These are phyloP conservation scores for Suhomyces xylopsoci DNA, from an alignment of 805 yeast genomes.

Conservation along the genomic window DNA sequence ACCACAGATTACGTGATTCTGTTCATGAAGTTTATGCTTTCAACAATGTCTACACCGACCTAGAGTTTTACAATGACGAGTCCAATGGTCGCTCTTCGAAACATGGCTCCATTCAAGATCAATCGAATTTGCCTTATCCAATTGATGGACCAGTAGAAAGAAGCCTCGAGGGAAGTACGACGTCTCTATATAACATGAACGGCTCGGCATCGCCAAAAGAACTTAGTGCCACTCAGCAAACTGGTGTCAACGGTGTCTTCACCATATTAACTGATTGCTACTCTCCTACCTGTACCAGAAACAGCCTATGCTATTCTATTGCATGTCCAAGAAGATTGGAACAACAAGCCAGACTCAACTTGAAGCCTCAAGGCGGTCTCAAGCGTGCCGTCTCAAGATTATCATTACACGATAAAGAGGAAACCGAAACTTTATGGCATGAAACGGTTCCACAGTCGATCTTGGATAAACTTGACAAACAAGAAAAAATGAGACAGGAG, in stretches of 20 bases:
- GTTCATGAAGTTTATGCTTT: conserved; percentile 85
- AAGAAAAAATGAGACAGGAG: conserved; percentile 90
- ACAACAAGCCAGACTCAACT: conserved; percentile 88
- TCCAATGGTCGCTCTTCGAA: conserved; percentile 22
- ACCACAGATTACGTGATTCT: conserved; percentile 88
- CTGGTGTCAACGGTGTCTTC: conserved; percentile 82
- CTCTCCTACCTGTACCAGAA: conserved; percentile 93
- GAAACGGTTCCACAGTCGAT: conserved; percentile 81
- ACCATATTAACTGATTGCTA: conserved; percentile 92
- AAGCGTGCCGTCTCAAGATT: conserved; percentile 68
- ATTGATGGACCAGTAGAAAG: conserved; percentile 11
- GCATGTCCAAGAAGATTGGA: conserved; percentile 95
- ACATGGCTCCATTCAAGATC: conserved; percentile 27
- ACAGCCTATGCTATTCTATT: conserved; percentile 84
- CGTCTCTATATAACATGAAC: conserved; percentile 13
- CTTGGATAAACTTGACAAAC: conserved; percentile 74
- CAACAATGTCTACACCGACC: conserved; percentile 51
- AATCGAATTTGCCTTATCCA: conserved; percentile 14
- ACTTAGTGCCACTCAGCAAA: conserved; percentile 15
- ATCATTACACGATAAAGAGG: conserved; percentile 65
- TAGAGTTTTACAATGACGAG: conserved; percentile 39
- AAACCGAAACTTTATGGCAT: conserved; percentile 87
- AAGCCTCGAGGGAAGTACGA: conserved; percentile 9
- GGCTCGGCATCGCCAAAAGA: conserved; percentile 4
- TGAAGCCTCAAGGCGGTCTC: conserved; percentile 85